Evolutionary conservation across 805 yeast genomes (phyloP).

Genomic region (Priceomyces castillae): DNA sequence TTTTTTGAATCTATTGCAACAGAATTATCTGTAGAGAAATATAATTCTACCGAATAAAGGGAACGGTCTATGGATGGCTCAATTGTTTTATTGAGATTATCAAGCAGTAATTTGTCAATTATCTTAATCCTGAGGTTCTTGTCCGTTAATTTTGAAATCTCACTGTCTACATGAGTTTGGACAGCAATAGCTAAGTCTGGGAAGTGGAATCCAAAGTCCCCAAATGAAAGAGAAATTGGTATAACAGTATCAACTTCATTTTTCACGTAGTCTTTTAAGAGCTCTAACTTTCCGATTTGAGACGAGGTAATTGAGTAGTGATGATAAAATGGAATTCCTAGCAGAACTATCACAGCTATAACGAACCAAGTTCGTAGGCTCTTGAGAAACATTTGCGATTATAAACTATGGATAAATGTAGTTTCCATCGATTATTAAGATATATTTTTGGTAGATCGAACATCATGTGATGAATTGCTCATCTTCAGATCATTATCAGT

Average conservation of each 20-base stretch:
- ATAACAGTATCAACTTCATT: conserved; percentile 15
- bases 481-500: neutral
- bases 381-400: neutral
- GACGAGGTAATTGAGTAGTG: neutral
- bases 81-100: neutral
- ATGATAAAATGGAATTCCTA: neutral
- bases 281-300: neutral
- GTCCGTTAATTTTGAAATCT: conserved; percentile 10
- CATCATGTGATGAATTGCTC: neutral
- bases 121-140: conserved; percentile 12
- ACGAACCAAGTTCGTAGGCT: conserved; percentile 1
- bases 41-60: conserved; percentile 28
- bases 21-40: conserved; percentile 41
- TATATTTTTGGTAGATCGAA: neutral
- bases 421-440: too few relatives aligned
- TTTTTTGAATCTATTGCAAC: conserved; percentile 42
- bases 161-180: conserved; percentile 32
- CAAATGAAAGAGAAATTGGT: conserved; percentile 24
- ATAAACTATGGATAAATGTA: neutral
- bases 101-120: conserved; percentile 11
- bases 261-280: conserved; percentile 3
- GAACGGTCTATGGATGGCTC: neutral
- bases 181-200: conserved; percentile 64
- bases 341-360: neutral
- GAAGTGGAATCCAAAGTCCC: conserved; percentile 47